Evolutionary conservation across 1,284 basidiomycete species (phyloP).

Genomic region (Cystobasidium slooffiae): DNA sequence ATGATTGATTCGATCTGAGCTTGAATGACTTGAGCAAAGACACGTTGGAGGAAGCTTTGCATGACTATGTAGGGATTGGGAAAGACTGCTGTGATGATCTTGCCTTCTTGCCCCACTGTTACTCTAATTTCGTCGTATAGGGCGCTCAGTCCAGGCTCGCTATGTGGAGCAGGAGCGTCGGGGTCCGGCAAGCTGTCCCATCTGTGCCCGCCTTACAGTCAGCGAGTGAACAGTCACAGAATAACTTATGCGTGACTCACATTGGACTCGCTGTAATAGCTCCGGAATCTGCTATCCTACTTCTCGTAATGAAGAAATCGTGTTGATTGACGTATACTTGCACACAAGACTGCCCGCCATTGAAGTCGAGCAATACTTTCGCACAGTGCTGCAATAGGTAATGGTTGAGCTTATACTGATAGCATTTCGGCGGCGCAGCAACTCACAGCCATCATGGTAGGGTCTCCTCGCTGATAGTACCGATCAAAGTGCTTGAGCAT

Average conservation of each 20-base stretch:
- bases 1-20: conserved; percentile 88
- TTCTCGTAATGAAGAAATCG: conserved; percentile 92
- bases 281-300: conserved; percentile 63
- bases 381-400: conserved; percentile 97
- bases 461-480: conserved; percentile 93
- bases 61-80: conserved; percentile 96
- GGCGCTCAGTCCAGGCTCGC: conserved; percentile 76
- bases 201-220: conserved; percentile 59
- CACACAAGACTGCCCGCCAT: conserved; percentile 93
- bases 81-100: conserved; percentile 98
- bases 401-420: too few species aligned
- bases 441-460: conserved; percentile 97
- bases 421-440: too few species aligned
- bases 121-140: conserved; percentile 85
- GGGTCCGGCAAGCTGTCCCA: conserved; percentile 84
- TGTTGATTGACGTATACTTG: conserved; percentile 99
- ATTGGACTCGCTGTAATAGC: conserved; percentile 48
- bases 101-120: conserved; percentile 92
- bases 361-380: conserved; percentile 94
- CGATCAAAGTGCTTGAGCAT: conserved; percentile 94
- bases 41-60: conserved; percentile 96
- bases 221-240: neutral
- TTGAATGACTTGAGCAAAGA: conserved; percentile 98
- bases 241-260: conserved; percentile 30
- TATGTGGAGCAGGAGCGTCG: conserved; percentile 74